phyloP scores from a whole-genome alignment of 495 filamentous ascomycete species.

The Neurospora sp. region DNA sequence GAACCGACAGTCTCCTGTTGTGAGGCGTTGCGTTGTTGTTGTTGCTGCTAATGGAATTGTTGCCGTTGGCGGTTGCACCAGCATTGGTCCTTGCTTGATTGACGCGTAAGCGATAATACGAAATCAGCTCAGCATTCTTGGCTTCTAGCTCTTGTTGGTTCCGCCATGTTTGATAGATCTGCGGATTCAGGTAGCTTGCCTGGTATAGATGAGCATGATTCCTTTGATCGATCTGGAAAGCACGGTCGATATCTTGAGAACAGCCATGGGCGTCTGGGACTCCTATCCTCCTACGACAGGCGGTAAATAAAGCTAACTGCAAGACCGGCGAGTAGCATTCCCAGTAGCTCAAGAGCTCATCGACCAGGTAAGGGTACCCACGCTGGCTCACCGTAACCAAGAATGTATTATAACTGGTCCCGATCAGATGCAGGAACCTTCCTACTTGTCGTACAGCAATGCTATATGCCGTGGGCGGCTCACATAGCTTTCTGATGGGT shows the following conservation, averaged over 20 bases:
- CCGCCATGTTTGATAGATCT: neutral
- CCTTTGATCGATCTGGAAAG: conserved; percentile 29
- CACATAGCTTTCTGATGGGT: conserved; percentile 20
- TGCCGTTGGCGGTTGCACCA: neutral
- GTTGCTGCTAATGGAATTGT: neutral
- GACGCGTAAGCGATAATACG: neutral
- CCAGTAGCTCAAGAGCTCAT: conserved; percentile 45
- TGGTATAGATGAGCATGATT: neutral
- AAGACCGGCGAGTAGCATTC: conserved; percentile 44
- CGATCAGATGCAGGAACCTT: conserved; percentile 25
- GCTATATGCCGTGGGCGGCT: conserved; percentile 4
- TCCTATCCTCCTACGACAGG: conserved; percentile 34
- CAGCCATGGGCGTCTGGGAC: conserved; percentile 14
- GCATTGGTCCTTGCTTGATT: neutral
- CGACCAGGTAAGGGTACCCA: conserved; percentile 48
- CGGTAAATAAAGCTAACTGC: conserved; percentile 50
- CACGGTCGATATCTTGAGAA: conserved; percentile 19
- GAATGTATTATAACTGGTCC: conserved; percentile 10
- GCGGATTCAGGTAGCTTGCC: neutral
- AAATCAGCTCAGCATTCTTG: neutral
- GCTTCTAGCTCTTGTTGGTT: neutral
- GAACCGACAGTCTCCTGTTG: neutral
- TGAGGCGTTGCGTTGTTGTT: neutral
- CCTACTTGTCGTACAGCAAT: conserved; percentile 19
- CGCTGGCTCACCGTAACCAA: neutral